phyloP scores from a whole-genome alignment of 192 early-diverging fungal genomes.

The Umbelopsis sp. region DNA sequence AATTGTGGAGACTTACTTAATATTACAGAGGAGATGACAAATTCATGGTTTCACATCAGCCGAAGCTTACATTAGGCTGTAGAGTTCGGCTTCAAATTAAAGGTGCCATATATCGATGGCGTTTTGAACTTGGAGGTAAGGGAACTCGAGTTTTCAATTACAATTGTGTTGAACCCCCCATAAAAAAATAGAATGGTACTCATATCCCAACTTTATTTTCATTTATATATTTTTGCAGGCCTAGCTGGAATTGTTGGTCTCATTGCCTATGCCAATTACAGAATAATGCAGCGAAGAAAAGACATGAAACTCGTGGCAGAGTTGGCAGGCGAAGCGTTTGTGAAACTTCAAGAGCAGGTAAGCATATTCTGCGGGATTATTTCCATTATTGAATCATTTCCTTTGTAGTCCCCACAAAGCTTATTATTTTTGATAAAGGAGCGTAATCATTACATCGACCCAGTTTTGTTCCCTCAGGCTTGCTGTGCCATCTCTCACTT shows the following conservation, averaged over 20 bases:
- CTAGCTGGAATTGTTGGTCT: neutral
- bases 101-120: conserved; percentile 15
- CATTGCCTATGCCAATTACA: conserved; percentile 29
- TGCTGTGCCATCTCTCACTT: conserved; percentile 46
- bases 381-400: neutral
- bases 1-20: too few species aligned
- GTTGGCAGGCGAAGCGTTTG: conserved; percentile 46
- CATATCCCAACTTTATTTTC: too few species aligned
- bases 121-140: conserved; percentile 19
- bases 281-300: conserved; percentile 33
- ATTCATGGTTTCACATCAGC: conserved; percentile 11
- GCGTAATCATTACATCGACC: conserved; percentile 53
- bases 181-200: conserved; percentile 25
- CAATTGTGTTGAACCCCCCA: neutral
- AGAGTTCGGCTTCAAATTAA: conserved; percentile 3
- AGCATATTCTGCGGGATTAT: neutral
- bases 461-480: conserved; percentile 49
- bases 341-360: conserved; percentile 45
- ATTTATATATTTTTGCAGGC: too few species aligned
- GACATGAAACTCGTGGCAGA: conserved; percentile 44
- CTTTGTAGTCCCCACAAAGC: neutral
- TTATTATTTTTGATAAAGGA: conserved; percentile 39
- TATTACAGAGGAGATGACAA: conserved; percentile 5
- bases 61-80: conserved; percentile 6
- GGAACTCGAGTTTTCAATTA: neutral